Evolutionary conservation across 164 flowering plant genomes (phyloP).

Genomic region (grape (Vitis vinifera)): ASM3070453v1 NC_081820.1:5312501-5313000

Average conservation of each 20-base stretch:
- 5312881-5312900: background rate
- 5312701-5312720: background rate
- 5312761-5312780: background rate
- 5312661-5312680: constrained; percentile 17
- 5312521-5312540: too few relatives aligned
- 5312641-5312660: constrained; percentile 21
- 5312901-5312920: background rate
- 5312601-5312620: too few relatives aligned
- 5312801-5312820: background rate
- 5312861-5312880: background rate
- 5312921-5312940: background rate
- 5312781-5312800: background rate
- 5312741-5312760: background rate
- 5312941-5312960: background rate
- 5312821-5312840: background rate
- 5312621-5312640: background rate
- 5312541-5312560: too few relatives aligned
- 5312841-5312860: background rate
- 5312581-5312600: too few relatives aligned
- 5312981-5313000: background rate
- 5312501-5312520: too few relatives aligned
- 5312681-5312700: constrained; percentile 9
- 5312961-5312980: background rate
- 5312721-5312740: background rate
- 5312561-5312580: too few relatives aligned